Base-by-base conservation (phyloP, 257 asterid species). In the Przewalskia tangutica region DNA sequence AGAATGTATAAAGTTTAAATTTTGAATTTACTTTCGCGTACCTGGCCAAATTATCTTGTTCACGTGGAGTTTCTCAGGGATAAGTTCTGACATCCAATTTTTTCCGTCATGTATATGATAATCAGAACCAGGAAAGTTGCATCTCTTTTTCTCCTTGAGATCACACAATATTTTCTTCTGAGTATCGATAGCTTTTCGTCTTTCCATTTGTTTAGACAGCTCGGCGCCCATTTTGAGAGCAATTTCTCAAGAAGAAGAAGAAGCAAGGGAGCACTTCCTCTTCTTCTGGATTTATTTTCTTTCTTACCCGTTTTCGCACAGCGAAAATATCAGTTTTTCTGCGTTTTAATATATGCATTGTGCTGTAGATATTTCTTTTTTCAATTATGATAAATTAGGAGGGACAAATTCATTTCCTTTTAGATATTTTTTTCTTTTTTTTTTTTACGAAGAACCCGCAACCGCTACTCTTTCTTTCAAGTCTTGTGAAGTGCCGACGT, bases 41-140 rank as follows among this genome's bases (percentile, higher is more conserved):
- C 98, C 99, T 23, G 98, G 97, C 98, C 98, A 96, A 1, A 93
- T 95, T 12, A 96, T 96, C 64, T 93, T 90, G 83, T 96, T 82
- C 18, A 94, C 76, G 4, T 87, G 86, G 68, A 91, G 50, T 0
- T 82, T 91, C 0, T 86, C 93, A 0, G 95, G 97, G 76, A 85
- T 68, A 23, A 94, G 93, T 51, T 58, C 81, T 59, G 86, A 77
- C 98, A 94, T 93, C 99, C 99, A 96, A 87, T 88, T 96, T 83
- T 87, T 87, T 3, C 93, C 82, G 64, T 94, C 97, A 4, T 86
- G 40, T 4, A 97, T 90, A 79, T 20, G 86, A 87, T 92, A 90
- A 68, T 94, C 99, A 81, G 84, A 84, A 38, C 99, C 91, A 0
- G 98, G 98, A 55, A 83, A 96, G 1, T 88, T 89, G 63, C 65